Base-by-base conservation (phyloP, 2,329 filamentous ascomycete species). In the Fusarium austroafricanum region DNA sequence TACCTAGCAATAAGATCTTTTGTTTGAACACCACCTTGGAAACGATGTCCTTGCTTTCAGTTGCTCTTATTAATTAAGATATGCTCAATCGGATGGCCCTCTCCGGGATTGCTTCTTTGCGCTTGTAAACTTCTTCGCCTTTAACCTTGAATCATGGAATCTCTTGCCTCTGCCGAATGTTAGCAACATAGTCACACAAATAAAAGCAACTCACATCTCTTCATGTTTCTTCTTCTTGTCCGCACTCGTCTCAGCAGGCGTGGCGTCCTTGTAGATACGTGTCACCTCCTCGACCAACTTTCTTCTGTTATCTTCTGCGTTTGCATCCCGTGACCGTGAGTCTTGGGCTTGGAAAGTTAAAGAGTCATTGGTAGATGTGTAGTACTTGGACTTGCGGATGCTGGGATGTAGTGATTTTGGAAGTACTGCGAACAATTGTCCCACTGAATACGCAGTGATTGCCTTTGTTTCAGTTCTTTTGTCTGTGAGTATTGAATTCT, bases 381-480 rank as follows among this genome's bases (percentile, higher is more conserved):
- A 89, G 71, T 88, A 88, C 42, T 80, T 85, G 4, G 85, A 88
- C 23, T 74, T 68, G n/a, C 84, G 81, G 29, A 89, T 68, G n/a
- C 74, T 75, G 6, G 72, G 37, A 39, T 84, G 84, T 33, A 89
- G 62, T 17, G 85, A 64, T 55, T 79, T 82, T 0, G 87, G 87
- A 10, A 89, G 72, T 10, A 74, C 57, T 6, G 75, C 73, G 9
- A 80, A 68, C 14, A 89, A 76, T 21, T 88, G 83, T 15, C 76
- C 73, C 5, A 87, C 73, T 2, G 82, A 66, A 80, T 86, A 88
- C 14, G 77, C 79, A 1, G 86, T 87, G 44, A 83, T 85, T 21
- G 86, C 87, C 68, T 89, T 89, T 50, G 81, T 85, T 76, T 89
- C 87, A 1, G 87, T 89, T 62, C 86, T 89, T 68, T n/a, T 37